Conservation (phyloP, 768 basidiomycete genomes). For the Leccinum rimulosum region DNA sequence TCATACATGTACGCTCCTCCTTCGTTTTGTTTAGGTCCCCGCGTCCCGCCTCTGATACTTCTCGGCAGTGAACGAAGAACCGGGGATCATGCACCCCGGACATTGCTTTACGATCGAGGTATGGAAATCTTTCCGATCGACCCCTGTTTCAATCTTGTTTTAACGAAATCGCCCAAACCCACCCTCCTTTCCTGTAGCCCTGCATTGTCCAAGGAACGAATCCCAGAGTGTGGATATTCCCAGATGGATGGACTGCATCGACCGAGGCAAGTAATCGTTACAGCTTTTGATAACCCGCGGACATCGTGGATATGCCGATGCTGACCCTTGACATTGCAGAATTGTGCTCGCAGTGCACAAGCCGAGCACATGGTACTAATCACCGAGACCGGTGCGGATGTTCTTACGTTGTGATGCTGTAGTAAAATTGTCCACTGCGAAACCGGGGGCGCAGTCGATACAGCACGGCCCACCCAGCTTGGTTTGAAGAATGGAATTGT, state of each 20-base stretch:
- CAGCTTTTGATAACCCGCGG: neutral
- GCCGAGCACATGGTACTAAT: slow-evolving; percentile 89
- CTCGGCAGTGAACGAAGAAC: slow-evolving; percentile 74
- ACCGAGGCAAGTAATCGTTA: slow-evolving; percentile 56
- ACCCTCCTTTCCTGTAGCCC: slow-evolving; percentile 44
- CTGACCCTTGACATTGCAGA: slow-evolving; percentile 39
- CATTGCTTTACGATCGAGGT: slow-evolving; percentile 95
- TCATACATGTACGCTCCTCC: slow-evolving; percentile 56
- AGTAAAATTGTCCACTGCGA: too few species aligned
- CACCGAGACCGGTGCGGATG: slow-evolving; percentile 72
- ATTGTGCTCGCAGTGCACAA: slow-evolving; percentile 79
- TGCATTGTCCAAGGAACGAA: slow-evolving; percentile 73
- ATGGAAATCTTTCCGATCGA: slow-evolving; percentile 5
- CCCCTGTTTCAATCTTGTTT: too few species aligned
- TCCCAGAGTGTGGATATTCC: slow-evolving; percentile 72
- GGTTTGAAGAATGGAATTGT: neutral
- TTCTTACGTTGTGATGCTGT: slow-evolving; percentile 53
- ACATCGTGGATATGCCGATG: neutral
- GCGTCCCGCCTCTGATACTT: neutral
- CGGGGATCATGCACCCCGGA: slow-evolving; percentile 77
- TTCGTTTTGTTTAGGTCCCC: neutral
- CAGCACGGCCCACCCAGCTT: too few species aligned
- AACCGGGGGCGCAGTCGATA: too few species aligned
- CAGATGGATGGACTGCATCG: slow-evolving; percentile 92
- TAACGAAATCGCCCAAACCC: too few species aligned